A percentile compares a stretch with the other conserved stretches of the same genome.
These are phyloP conservation scores for Apiotrichum montevideense DNA, from an alignment of 1,284 basidiomycete genomes.

Conservation along the genomic window DNA sequence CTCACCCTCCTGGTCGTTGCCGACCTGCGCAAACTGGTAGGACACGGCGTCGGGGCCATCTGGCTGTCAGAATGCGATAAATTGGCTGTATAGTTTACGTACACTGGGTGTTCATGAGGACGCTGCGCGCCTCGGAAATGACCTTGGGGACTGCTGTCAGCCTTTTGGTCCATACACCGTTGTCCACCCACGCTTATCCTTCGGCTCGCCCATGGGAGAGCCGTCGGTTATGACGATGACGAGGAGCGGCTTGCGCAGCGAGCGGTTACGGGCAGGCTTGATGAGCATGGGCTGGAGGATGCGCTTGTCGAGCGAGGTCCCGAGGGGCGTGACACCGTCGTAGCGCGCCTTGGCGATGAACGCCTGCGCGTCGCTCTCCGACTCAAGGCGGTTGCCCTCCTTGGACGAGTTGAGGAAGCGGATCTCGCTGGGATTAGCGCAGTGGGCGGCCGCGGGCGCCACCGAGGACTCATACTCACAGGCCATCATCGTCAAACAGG, in stretches of 20 bases:
- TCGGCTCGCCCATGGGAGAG: not conserved
- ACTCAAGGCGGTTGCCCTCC: slow-evolving; percentile 46
- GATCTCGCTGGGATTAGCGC: slow-evolving; percentile 28
- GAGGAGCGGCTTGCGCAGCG: slow-evolving; percentile 8
- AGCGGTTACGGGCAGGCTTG: not conserved
- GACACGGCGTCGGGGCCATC: slow-evolving; percentile 9
- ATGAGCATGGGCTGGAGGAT: slow-evolving; percentile 9
- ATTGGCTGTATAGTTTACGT: not conserved
- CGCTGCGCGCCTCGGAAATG: not conserved
- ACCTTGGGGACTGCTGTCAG: not conserved
- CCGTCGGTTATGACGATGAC: slow-evolving; percentile 46
- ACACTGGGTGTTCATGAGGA: not conserved
- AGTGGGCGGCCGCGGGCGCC: too few relatives aligned
- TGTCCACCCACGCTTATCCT: not conserved
- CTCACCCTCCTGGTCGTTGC: slow-evolving; percentile 7
- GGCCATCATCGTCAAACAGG: slow-evolving; percentile 48
- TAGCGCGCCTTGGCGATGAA: slow-evolving; percentile 32
- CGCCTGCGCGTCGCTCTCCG: slow-evolving; percentile 33
- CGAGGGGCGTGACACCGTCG: slow-evolving; percentile 25
- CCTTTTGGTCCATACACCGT: not conserved
- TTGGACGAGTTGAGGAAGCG: slow-evolving; percentile 48
- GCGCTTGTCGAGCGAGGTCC: slow-evolving; percentile 1
- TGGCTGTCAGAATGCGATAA: not conserved
- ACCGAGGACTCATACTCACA: slow-evolving; percentile 23
- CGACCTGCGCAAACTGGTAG: slow-evolving; percentile 12